Evolutionary conservation across 495 filamentous ascomycete species (phyloP).

Genomic region (Penicillium coprophilum): DNA sequence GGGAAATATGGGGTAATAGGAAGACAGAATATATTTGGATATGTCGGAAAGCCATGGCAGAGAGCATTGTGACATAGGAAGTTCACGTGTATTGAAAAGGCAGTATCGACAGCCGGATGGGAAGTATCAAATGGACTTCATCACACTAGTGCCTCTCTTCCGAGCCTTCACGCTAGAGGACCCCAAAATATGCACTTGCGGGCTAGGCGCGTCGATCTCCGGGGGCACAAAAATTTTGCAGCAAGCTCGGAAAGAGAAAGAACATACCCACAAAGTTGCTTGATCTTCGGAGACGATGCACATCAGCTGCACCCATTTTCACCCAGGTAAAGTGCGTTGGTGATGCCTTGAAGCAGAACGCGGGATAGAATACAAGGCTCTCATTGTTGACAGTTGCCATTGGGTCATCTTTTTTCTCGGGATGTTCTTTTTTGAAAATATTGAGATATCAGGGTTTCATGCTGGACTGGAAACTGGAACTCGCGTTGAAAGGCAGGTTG

Average conservation of each 20-base stretch:
- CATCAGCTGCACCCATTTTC: slow-evolving; percentile 68
- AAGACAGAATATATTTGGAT: background rate
- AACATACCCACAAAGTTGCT: slow-evolving; percentile 65
- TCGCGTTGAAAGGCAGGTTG: background rate
- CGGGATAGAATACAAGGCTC: slow-evolving; percentile 64
- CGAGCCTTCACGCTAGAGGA: background rate
- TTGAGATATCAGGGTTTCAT: background rate
- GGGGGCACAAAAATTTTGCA: background rate
- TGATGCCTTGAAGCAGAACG: slow-evolving; percentile 80
- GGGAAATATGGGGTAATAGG: background rate
- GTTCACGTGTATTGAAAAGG: background rate
- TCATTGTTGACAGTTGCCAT: slow-evolving; percentile 34
- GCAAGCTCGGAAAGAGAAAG: slow-evolving; percentile 1
- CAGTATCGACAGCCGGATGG: background rate
- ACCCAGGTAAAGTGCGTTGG: slow-evolving; percentile 84
- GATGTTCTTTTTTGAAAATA: background rate
- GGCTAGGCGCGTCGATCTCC: background rate
- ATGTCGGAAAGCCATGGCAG: background rate
- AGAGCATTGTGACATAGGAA: background rate
- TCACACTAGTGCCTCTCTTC: slow-evolving; percentile 1
- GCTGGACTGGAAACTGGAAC: background rate
- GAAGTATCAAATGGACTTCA: background rate
- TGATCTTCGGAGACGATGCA: slow-evolving; percentile 57
- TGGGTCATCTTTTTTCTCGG: slow-evolving; percentile 33
- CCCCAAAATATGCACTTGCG: background rate